Percentiles rank a stretch among this genome's conserved stretches.
These are phyloP conservation scores for Angomonas ambiguus DNA, from an alignment of 208 protist species.

Conservation along the genomic window DNA sequence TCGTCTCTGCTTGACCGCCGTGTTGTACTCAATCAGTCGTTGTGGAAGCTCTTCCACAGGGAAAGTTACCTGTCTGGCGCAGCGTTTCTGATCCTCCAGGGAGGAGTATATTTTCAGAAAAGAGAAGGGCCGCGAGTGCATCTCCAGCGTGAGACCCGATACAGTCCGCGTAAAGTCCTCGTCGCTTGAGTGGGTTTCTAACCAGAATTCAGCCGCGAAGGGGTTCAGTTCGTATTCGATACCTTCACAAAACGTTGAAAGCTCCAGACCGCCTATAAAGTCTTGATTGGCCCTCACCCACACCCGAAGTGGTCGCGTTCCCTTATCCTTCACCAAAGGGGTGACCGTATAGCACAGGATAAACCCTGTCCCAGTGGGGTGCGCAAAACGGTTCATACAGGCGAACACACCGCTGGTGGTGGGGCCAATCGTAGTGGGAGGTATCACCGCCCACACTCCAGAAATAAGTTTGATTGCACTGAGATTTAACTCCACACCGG, in stretches of 20 bases:
- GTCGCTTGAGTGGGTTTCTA: slow-evolving; percentile 20
- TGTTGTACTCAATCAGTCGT: slow-evolving; percentile 35
- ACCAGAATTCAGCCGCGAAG: slow-evolving; percentile 36
- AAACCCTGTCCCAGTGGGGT: slow-evolving; percentile 73
- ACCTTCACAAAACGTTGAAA: slow-evolving; percentile 32
- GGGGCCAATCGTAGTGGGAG: slow-evolving; percentile 33
- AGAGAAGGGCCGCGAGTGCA: slow-evolving; percentile 29
- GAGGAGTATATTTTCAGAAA: slow-evolving; percentile 37
- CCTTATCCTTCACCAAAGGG: slow-evolving; percentile 5
- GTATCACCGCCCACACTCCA: slow-evolving; percentile 65
- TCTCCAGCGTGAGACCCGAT: slow-evolving; percentile 34
- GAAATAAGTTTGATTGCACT: slow-evolving; percentile 51
- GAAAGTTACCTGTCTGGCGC: slow-evolving; percentile 20
- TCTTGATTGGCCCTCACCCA: slow-evolving; percentile 59
- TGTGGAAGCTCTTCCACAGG: slow-evolving; percentile 41
- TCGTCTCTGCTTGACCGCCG: slow-evolving; percentile 37
- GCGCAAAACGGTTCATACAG: slow-evolving; percentile 62
- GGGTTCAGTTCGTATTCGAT: slow-evolving; percentile 32
- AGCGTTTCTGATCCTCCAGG: slow-evolving; percentile 6
- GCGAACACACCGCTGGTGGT: slow-evolving; percentile 44
- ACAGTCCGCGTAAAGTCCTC: slow-evolving; percentile 26
- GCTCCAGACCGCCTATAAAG: slow-evolving; percentile 44
- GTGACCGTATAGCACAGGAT: slow-evolving; percentile 61
- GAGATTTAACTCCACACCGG: slow-evolving; percentile 41
- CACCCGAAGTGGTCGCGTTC: slow-evolving; percentile 29